Evolutionary conservation across 2,329 filamentous ascomycete species (phyloP), one percentile per base, ranked within the genome.

Genomic region (Didymellaceae sp.): DNA sequence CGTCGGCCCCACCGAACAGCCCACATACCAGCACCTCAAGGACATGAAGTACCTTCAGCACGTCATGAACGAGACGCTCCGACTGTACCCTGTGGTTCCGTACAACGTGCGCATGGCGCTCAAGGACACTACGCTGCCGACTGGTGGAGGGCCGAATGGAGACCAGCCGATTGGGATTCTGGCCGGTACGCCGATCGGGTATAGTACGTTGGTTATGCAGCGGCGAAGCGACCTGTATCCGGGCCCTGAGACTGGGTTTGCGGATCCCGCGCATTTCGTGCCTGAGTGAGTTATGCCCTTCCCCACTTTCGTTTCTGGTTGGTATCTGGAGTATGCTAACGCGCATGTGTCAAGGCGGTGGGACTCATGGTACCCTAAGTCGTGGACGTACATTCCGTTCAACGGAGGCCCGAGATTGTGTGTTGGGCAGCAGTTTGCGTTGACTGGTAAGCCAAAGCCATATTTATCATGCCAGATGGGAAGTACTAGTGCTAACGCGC

Each of bases 11-110:
- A 76, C 83, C 11, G 74, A 80, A 5, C 75, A 79, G 3, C 78
- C 78, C 8, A 91, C 87, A 0, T 96, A 95, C 71, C 81, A 84
- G 10, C 84, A 96, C 67, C 80, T 96, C 52, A 96, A 96, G 78
- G 81, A 81, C 58, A 96, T 96, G 91, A 87, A 88, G 63, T 96
- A 93, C 70, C 82, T 72, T 6, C 64, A 68, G 33, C 66, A 72
- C 49, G 63, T 72, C 24, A 35, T 74, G 1, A 71, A 73, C 54
- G 69, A 72, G 37, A 66, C 65, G 1, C 66, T 81, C 5, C 74
- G 78, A 8, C 65, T 80, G 14, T 80, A 79, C 54, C 78, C 78
- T 2, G 73, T 77, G 3, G 77, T 80, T 3, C 78, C 78, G 1
- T 80, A 75, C 70, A 80, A 81, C 58, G 72, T 79, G 17, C 77